These are phyloP conservation scores for Carex kokanica DNA, from an alignment of 176 grass and related monocot genomes.

Conservation along the genomic window DNA sequence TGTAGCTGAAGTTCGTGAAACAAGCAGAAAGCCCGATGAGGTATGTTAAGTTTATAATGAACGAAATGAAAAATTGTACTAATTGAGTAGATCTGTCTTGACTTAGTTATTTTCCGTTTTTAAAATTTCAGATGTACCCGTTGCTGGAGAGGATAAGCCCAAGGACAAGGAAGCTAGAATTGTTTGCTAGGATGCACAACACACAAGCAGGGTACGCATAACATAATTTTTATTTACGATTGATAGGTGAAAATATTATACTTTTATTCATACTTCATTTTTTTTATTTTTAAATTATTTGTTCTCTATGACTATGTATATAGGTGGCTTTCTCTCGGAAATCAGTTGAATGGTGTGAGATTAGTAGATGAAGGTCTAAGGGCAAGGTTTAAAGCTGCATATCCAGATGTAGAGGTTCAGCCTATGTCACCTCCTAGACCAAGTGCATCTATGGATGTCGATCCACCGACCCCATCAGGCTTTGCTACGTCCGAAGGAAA, in stretches of 20 bases:
- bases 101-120: not conserved
- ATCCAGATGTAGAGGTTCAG: slow-evolving; percentile 87
- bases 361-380: slow-evolving; percentile 94
- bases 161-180: slow-evolving; percentile 91
- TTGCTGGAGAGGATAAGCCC: slow-evolving; percentile 98
- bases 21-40: slow-evolving; percentile 99
- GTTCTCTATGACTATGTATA: not conserved
- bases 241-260: not conserved
- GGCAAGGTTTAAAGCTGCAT: slow-evolving; percentile 94
- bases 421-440: slow-evolving; percentile 77
- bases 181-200: slow-evolving; percentile 99
- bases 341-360: slow-evolving; percentile 83
- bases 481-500: slow-evolving; percentile 9
- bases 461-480: slow-evolving; percentile 16
- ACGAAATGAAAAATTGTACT: not conserved
- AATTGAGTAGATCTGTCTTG: not conserved
- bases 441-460: slow-evolving; percentile 46
- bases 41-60: slow-evolving; percentile 33
- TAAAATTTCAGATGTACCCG: slow-evolving; percentile 72
- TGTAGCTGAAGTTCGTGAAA: slow-evolving; percentile 98
- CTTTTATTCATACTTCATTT: not conserved
- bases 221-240: not conserved
- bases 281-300: not conserved
- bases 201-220: slow-evolving; percentile 68
- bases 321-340: slow-evolving; percentile 92